phyloP scores from a whole-genome alignment of 2,329 filamentous ascomycete species.

The Penicillium freii region DNA sequence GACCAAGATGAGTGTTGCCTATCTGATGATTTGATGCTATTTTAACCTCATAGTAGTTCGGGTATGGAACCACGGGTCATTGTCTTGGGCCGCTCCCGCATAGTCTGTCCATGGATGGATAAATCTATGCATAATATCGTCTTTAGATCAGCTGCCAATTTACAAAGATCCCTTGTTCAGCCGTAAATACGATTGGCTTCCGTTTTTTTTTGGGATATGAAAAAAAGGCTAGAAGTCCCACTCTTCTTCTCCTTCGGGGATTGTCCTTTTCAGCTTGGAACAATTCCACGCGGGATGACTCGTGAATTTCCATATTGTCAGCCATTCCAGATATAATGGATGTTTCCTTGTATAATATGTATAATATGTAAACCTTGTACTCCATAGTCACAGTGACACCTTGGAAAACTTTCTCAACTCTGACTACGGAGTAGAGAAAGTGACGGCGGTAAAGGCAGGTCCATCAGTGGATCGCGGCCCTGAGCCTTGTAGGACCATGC shows the following conservation, averaged over 20 bases:
- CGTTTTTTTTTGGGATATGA: not conserved
- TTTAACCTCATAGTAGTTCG: not conserved
- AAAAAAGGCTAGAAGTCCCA: not conserved
- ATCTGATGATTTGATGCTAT: not conserved
- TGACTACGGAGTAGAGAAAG: not conserved
- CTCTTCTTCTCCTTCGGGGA: not conserved
- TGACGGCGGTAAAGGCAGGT: not conserved
- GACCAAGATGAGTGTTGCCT: too few relatives aligned
- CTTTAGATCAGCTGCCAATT: not conserved
- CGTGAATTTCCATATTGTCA: not conserved
- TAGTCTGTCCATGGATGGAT: not conserved
- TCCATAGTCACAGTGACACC: not conserved
- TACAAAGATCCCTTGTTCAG: not conserved
- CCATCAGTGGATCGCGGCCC: not conserved
- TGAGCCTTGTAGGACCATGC: not conserved
- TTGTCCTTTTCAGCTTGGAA: not conserved
- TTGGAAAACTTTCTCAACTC: not conserved
- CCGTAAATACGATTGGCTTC: not conserved
- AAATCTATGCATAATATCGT: not conserved
- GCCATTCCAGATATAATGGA: not conserved
- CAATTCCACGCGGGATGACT: not conserved
- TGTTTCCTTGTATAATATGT: not conserved
- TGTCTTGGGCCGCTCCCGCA: constrained; percentile 10
- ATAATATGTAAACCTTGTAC: not conserved
- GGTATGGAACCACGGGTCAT: constrained; percentile 14